Base-by-base conservation (phyloP, 192 early-diverging fungal species). In the Coemansia sp. region DNA sequence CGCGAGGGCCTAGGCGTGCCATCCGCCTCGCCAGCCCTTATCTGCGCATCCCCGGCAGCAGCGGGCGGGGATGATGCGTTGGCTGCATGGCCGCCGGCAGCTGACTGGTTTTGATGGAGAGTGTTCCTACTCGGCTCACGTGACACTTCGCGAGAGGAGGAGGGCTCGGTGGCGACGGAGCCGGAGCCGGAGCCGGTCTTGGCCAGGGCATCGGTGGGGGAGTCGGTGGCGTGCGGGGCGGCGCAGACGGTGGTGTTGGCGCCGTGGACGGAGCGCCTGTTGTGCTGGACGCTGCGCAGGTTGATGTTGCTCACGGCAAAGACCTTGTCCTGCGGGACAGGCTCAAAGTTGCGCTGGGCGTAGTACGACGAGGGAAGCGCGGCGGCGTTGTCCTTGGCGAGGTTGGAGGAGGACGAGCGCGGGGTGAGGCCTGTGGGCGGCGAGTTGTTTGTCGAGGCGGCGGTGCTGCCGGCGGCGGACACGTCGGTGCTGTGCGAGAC, bases 121-220 rank as follows among this genome's bases (percentile, higher is more conserved):
- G 70, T 73, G 57, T 60, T 48, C 34, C 66, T 62, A 39, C 70
- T 73, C 2, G 70, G 70, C 45, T 73, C 70, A 20, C 70, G 62
- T 36, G 70, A 73, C 29, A 73, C 45, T 20, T 55, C 60, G 13
- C 48, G 51, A 23, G 68, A 72, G 28, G 35, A 45, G 24, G 60
- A 36, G 14, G 33, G 53, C 43, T 28, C 40, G 18, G 44, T 32
- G 36, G 25, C 28, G n/a, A n/a, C n/a, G n/a, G n/a, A n/a, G n/a
- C n/a, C n/a, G n/a, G n/a, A n/a, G n/a, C n/a, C n/a, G n/a, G n/a
- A n/a, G n/a, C n/a, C n/a, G n/a, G n/a, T n/a, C n/a, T n/a, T n/a
- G 17, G 34, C 32, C 13, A 42, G 45, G 34, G 44, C 56, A 36
- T 64, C 56, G 27, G 37, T 58, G 19, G 22, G n/a, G 3, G 34